A percentile compares a stretch with the other conserved stretches of the same genome.
These are phyloP conservation scores for Pythium brassicae DNA, from an alignment of 352 stramenopile species.

Conservation along the genomic window DNA sequence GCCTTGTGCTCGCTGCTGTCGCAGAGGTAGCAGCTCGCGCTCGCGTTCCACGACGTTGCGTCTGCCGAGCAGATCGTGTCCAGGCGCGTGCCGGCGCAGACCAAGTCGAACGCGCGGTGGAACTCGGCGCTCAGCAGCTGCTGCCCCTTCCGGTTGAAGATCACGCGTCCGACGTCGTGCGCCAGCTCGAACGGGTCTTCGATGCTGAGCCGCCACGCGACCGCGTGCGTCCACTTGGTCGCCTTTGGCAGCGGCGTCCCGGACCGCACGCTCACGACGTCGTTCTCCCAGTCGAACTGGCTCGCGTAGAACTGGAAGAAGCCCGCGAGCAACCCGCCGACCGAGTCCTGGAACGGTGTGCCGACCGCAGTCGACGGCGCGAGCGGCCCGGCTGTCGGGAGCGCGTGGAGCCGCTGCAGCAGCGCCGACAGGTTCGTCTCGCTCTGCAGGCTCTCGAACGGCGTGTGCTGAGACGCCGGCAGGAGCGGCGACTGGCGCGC, in stretches of 20 bases:
- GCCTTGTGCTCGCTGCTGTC: conserved; percentile 37
- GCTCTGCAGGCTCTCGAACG: conserved; percentile 69
- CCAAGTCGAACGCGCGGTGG: conserved; percentile 46
- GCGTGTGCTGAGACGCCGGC: conserved; percentile 35
- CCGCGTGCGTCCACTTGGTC: conserved; percentile 62
- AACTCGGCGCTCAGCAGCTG: conserved; percentile 60
- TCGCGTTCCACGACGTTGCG: conserved; percentile 40
- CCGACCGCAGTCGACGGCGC: conserved; percentile 42
- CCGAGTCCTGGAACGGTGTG: conserved; percentile 69
- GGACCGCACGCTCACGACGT: conserved; percentile 92
- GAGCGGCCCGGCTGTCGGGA: conserved; percentile 31
- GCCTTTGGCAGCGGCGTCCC: conserved; percentile 59
- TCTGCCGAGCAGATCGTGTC: conserved; percentile 51
- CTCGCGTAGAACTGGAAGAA: conserved; percentile 98
- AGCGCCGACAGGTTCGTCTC: conserved; percentile 89
- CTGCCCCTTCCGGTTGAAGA: conserved; percentile 71
- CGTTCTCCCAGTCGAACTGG: conserved; percentile 93
- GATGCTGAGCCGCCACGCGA: conserved; percentile 79
- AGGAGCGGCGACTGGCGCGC: conserved; percentile 48
- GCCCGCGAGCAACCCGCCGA: conserved; percentile 89
- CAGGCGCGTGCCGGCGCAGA: conserved; percentile 37
- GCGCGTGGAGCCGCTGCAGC: conserved; percentile 66
- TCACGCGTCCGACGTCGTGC: conserved; percentile 74
- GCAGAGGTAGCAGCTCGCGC: conserved; percentile 68
- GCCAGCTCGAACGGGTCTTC: conserved; percentile 84